Evolutionary conservation across 2,329 filamentous ascomycete species (phyloP).

Genomic region (Camillea tinctor): DNA sequence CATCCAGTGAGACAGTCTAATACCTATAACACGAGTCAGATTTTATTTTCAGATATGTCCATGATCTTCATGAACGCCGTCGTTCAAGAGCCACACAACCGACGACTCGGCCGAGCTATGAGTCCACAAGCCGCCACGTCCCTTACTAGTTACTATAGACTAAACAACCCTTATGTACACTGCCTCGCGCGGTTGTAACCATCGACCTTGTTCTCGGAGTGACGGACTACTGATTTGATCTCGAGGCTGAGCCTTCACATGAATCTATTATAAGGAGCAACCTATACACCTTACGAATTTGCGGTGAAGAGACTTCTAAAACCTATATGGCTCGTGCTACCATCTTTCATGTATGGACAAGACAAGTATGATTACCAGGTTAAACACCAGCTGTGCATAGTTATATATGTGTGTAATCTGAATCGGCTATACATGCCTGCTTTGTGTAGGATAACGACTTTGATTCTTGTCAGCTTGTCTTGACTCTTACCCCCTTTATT

Average conservation of each 20-base stretch:
- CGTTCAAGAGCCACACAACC: not conserved
- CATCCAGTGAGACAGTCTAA: not conserved
- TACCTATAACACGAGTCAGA: not conserved
- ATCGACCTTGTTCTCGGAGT: not conserved
- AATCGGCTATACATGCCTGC: too few relatives aligned
- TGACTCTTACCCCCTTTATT: too few relatives aligned
- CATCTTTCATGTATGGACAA: too few relatives aligned
- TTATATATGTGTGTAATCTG: too few relatives aligned
- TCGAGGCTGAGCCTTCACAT: not conserved
- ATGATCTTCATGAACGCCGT: not conserved
- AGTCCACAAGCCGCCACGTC: not conserved
- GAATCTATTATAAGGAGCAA: not conserved
- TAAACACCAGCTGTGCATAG: too few relatives aligned
- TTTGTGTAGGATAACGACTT: too few relatives aligned
- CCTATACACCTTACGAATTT: not conserved
- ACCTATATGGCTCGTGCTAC: too few relatives aligned
- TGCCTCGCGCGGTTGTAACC: not conserved
- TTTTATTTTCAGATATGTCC: not conserved
- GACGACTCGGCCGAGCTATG: not conserved
- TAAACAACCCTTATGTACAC: not conserved
- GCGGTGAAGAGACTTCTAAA: too few relatives aligned
- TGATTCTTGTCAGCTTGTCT: too few relatives aligned
- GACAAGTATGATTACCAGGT: too few relatives aligned
- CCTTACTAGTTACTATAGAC: not conserved
- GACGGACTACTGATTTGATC: not conserved